A percentile compares a stretch with the other conserved stretches of the same genome.
phyloP scores from a whole-genome alignment of 805 yeast genomes.

The Yamadazyma philogaea region DNA sequence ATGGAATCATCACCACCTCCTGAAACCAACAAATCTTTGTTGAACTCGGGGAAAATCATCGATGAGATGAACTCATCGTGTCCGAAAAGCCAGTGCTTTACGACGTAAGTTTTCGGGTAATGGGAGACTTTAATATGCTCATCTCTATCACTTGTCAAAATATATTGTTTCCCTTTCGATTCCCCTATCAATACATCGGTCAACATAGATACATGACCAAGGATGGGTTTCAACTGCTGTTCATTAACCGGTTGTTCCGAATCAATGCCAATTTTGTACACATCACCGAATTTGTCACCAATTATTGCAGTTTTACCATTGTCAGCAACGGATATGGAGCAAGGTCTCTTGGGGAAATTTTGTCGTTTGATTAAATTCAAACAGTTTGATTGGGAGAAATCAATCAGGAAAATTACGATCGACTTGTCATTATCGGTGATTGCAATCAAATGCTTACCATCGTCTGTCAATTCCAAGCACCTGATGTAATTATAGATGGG shows the following conservation, averaged over 20 bases:
- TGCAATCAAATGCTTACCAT: conserved; percentile 52
- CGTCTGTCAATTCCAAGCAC: conserved; percentile 53
- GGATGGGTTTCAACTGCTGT: conserved; percentile 55
- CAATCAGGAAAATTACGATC: conserved; percentile 55
- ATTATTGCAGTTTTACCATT: conserved; percentile 55
- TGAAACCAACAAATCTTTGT: conserved; percentile 55
- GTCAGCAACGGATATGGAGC: conserved; percentile 61
- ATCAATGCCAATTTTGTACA: conserved; percentile 56
- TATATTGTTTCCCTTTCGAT: conserved; percentile 42
- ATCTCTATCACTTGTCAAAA: conserved; percentile 88
- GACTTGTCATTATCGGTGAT: conserved; percentile 85
- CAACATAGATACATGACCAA: conserved; percentile 97
- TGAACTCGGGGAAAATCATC: conserved; percentile 53
- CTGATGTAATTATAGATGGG: conserved; percentile 66
- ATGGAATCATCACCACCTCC: conserved; percentile 90
- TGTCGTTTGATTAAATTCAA: conserved; percentile 63
- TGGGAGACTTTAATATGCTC: conserved; percentile 87
- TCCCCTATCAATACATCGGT: conserved; percentile 59
- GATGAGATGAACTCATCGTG: conserved; percentile 80
- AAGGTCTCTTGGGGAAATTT: conserved; percentile 88
- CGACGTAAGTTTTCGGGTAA: conserved; percentile 73
- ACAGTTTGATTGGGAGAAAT: conserved; percentile 35
- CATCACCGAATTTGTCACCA: conserved; percentile 97
- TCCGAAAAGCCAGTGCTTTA: conserved; percentile 83
- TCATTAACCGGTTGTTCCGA: conserved; percentile 38